Percentiles rank a stretch among this genome's conserved stretches.
These are phyloP conservation scores for Fragaria vesca DNA, from an alignment of 306 rosid species.

Conservation along the genomic window DNA sequence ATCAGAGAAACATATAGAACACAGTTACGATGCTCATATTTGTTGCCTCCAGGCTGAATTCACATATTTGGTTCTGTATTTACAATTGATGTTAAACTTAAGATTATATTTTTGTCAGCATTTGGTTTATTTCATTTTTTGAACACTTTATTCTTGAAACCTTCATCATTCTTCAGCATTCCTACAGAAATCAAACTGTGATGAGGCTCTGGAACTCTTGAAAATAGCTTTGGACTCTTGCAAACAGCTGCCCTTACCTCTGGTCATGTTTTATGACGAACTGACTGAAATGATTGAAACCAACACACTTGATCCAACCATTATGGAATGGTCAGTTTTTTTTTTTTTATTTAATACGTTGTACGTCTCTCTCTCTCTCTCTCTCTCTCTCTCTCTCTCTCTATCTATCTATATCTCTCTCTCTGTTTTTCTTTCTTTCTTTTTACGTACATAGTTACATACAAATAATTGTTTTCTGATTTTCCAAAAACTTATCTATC, in stretches of 20 bases:
- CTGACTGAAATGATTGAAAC: constrained; percentile 30
- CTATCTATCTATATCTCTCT: neutral
- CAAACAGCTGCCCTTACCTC: constrained; percentile 37
- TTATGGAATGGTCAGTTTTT: constrained; percentile 38
- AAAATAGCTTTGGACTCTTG: constrained; percentile 39
- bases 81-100: neutral
- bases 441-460: neutral
- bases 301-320: constrained; percentile 28
- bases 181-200: constrained; percentile 37
- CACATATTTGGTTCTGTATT: neutral
- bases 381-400: neutral
- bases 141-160: neutral
- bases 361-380: neutral
- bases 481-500: neutral
- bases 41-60: neutral
- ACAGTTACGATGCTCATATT: neutral
- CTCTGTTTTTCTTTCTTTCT: neutral
- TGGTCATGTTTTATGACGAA: constrained; percentile 42
- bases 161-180: constrained; percentile 21
- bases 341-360: too few species aligned
- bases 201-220: constrained; percentile 48
- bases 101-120: neutral
- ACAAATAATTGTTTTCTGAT: neutral
- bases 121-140: neutral
- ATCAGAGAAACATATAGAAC: neutral